A percentile compares a stretch with the other conserved stretches of the same genome.
Evolutionary conservation across 139 green algal genomes (phyloP).

Genomic region (Chlamydomonas asymmetrica): DNA sequence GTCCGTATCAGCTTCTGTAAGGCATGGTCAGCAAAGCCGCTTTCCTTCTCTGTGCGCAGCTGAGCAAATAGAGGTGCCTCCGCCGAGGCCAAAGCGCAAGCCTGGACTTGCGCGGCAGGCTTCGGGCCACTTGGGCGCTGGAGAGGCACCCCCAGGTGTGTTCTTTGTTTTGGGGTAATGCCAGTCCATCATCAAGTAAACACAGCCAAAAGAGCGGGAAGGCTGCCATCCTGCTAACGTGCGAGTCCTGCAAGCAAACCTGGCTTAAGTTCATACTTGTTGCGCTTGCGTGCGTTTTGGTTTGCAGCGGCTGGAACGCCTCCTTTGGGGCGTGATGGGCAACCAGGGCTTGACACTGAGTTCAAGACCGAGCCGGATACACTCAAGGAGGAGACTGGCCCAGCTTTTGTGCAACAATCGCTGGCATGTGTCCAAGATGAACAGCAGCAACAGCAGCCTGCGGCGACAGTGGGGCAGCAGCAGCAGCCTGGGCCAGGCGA

Average conservation of each 20-base stretch:
- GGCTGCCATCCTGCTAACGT: background rate
- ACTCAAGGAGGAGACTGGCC: too few species aligned
- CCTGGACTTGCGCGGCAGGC: constrained; percentile 22
- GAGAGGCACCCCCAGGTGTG: background rate
- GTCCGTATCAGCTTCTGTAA: background rate
- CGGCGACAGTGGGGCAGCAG: constrained; percentile 7
- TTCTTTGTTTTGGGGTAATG: too few species aligned
- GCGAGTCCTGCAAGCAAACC: background rate
- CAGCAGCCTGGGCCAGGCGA: background rate
- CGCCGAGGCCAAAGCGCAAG: constrained; percentile 84
- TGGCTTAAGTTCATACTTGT: background rate
- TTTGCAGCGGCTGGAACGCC: too few species aligned
- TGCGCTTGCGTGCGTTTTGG: background rate
- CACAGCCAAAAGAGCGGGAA: background rate
- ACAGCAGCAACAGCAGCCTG: background rate
- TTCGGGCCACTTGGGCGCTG: background rate
- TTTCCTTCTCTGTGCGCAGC: background rate
- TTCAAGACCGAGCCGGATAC: too few species aligned
- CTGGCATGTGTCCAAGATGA: background rate
- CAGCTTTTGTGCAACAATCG: background rate
- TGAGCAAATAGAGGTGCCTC: constrained; percentile 71
- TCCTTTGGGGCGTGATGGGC: too few species aligned
- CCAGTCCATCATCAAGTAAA: background rate
- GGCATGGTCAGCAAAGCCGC: background rate
- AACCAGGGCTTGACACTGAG: too few species aligned